These are phyloP conservation scores for Lepidium aucheri DNA, from an alignment of 345 rosid genomes.

Conservation along the genomic window DNA sequence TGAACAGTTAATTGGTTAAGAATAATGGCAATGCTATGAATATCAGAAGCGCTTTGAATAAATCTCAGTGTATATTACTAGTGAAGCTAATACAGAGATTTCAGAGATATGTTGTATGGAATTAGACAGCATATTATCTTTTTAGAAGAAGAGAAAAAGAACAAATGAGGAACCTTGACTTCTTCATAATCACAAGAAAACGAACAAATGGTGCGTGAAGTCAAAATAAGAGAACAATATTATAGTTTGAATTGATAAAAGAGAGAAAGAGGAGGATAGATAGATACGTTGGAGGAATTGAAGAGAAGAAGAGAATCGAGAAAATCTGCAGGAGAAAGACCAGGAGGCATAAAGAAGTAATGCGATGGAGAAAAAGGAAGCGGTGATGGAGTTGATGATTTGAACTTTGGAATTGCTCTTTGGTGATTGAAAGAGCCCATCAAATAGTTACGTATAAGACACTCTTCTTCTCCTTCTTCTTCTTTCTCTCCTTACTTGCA, in stretches of 20 bases:
- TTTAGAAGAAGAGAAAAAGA: no score
- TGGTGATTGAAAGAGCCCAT: not conserved
- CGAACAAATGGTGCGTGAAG: no score
- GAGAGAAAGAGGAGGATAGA: not conserved
- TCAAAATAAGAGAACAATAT: not conserved
- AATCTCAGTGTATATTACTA: constrained; percentile 35
- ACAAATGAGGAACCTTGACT: no score
- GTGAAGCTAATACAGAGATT: no score
- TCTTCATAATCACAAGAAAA: no score
- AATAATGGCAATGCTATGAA: constrained; percentile 3
- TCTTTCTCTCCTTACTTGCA: not conserved
- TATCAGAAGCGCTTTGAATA: constrained; percentile 87
- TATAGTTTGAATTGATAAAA: not conserved
- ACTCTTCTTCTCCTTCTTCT: constrained; percentile 2
- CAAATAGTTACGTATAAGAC: constrained; percentile 3
- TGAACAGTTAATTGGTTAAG: no score
- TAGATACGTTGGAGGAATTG: constrained; percentile 45
- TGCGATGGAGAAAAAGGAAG: constrained; percentile 49
- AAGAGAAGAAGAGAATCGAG: constrained; percentile 84
- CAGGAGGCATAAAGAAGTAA: constrained; percentile 68
- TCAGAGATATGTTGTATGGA: no score
- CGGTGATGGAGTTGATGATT: constrained; percentile 62
- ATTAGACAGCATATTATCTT: no score
- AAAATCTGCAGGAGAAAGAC: constrained; percentile 26
- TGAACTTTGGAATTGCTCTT: constrained; percentile 61